Percentiles rank a stretch among this genome's conserved stretches.
Evolutionary conservation across 179 eudicot genomes (phyloP).

Genomic region (Carnegiea gigantea): DNA sequence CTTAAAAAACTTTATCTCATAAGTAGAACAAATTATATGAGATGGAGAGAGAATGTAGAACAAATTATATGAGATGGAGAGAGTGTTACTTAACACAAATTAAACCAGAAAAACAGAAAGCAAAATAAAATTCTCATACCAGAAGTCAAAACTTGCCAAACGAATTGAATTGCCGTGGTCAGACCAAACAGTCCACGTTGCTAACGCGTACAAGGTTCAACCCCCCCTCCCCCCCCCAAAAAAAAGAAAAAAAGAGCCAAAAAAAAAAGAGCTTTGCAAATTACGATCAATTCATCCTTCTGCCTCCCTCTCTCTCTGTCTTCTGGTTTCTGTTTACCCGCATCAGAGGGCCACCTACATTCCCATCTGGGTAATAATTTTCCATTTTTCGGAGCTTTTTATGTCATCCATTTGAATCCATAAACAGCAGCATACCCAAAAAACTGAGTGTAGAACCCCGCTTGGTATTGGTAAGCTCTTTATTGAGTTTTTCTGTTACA

Average conservation of each 20-base stretch:
- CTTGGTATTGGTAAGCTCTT: constrained; percentile 6
- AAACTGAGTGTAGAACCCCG: not conserved
- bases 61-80: too few relatives aligned
- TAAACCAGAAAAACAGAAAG: too few relatives aligned
- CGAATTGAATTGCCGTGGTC: not conserved
- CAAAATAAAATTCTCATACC: not conserved
- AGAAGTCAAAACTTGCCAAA: not conserved
- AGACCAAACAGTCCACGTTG: not conserved
- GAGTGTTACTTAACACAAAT: too few relatives aligned
- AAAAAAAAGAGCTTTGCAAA: not conserved
- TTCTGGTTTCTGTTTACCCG: not conserved
- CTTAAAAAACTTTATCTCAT: too few relatives aligned
- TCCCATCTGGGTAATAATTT: not conserved
- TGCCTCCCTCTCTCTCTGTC: not conserved
- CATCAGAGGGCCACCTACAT: not conserved
- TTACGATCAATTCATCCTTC: not conserved
- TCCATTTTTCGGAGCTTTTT: not conserved
- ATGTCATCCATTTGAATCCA: not conserved
- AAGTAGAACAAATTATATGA: too few relatives aligned
- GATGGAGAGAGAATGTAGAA: too few relatives aligned
- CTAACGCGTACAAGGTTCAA: not conserved
- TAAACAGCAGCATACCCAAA: not conserved
- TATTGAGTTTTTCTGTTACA: not conserved
- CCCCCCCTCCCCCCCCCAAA: not conserved
- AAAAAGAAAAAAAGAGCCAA: not conserved